These are phyloP conservation scores for Lotmaria passim DNA, from an alignment of 208 protist genomes.

Conservation along the genomic window DNA sequence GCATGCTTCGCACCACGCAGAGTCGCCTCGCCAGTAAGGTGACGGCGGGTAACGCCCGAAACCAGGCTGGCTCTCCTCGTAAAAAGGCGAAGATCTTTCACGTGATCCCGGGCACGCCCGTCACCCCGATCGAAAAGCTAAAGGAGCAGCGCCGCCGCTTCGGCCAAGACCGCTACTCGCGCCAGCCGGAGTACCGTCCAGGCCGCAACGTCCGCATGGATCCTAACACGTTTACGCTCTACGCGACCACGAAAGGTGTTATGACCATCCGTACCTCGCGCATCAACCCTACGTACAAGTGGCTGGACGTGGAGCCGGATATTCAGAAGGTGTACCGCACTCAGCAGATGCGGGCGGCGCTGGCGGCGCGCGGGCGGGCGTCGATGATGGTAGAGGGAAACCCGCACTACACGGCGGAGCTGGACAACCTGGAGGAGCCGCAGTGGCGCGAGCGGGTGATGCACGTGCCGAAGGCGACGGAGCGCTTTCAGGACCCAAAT, in stretches of 20 bases:
- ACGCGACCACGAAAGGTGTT: conserved; percentile 81
- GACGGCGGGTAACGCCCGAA: conserved; percentile 81
- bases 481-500: conserved; percentile 84
- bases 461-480: conserved; percentile 44
- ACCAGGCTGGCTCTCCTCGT: conserved; percentile 71
- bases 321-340: conserved; percentile 84
- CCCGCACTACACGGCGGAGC: conserved; percentile 50
- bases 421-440: conserved; percentile 56
- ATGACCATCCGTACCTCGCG: conserved; percentile 73
- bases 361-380: conserved; percentile 48
- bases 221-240: conserved; percentile 80
- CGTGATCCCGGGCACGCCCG: conserved; percentile 76
- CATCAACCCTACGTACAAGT: conserved; percentile 79
- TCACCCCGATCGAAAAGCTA: conserved; percentile 75
- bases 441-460: conserved; percentile 76
- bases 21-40: conserved; percentile 67
- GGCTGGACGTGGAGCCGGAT: conserved; percentile 86
- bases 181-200: conserved; percentile 72
- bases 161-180: conserved; percentile 80
- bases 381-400: conserved; percentile 55
- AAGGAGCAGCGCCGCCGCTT: conserved; percentile 83
- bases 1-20: conserved; percentile 58
- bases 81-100: conserved; percentile 76
- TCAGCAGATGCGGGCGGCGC: conserved; percentile 57
- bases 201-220: conserved; percentile 85